Percentiles rank a stretch among this genome's conserved stretches.
Conservation (phyloP, 441 rosid species). For the Adansonia rubrostipa region DNA sequence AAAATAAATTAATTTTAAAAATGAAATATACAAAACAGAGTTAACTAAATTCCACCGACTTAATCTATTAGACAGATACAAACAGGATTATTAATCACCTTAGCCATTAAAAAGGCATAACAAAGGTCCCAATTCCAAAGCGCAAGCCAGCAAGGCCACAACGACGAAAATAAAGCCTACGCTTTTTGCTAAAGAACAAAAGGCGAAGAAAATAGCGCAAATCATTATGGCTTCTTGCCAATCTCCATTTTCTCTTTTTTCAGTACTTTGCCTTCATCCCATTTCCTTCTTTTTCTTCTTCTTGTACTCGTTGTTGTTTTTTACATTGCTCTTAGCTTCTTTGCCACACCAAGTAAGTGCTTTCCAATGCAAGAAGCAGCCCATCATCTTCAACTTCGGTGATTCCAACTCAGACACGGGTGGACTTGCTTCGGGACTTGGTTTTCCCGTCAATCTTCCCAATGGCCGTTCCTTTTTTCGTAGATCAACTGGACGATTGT, state of each 20-base stretch:
- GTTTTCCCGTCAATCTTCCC: constrained; percentile 64
- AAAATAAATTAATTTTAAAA: too few relatives aligned
- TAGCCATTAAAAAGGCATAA: too few relatives aligned
- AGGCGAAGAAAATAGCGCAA: neutral
- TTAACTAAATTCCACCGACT: too few relatives aligned
- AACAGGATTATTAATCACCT: too few relatives aligned
- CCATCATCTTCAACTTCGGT: constrained; percentile 81
- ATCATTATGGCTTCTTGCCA: neutral
- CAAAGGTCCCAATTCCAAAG: too few relatives aligned
- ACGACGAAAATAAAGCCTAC: too few relatives aligned
- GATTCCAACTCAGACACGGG: constrained; percentile 93
- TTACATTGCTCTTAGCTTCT: constrained; percentile 15
- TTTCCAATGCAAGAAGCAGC: constrained; percentile 47
- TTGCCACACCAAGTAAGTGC: constrained; percentile 11
- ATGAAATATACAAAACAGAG: too few relatives aligned
- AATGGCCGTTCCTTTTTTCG: constrained; percentile 70
- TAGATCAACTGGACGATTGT: constrained; percentile 71
- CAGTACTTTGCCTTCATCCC: neutral
- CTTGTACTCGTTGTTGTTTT: too few relatives aligned
- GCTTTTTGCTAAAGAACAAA: too few relatives aligned
- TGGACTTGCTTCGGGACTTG: constrained; percentile 76
- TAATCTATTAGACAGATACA: too few relatives aligned
- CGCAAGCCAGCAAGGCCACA: too few relatives aligned
- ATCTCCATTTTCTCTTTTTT: neutral
- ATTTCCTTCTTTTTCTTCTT: neutral